A percentile compares a stretch with the other conserved stretches of the same genome.
Evolutionary conservation across 257 asterid species (phyloP).

Genomic region (Echites panduratus): DNA sequence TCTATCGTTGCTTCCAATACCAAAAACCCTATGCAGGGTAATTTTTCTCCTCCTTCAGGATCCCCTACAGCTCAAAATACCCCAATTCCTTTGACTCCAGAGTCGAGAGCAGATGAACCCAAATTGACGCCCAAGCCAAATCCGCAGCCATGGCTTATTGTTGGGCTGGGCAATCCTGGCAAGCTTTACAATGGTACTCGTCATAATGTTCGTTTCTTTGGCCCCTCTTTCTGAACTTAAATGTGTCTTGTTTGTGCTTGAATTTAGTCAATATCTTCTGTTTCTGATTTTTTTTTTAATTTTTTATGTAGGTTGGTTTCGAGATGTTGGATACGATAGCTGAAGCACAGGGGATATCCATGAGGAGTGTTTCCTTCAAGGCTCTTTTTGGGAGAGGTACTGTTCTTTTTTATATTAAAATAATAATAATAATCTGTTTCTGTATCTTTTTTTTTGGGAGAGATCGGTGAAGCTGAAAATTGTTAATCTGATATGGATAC

Average conservation of each 20-base stretch:
- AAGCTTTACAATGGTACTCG: conserved; percentile 76
- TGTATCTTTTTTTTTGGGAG: not conserved
- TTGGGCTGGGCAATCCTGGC: conserved; percentile 98
- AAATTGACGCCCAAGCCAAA: conserved; percentile 25
- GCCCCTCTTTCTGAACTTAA: not conserved
- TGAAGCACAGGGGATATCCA: conserved; percentile 78
- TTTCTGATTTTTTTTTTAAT: not conserved
- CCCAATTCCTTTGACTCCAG: conserved; percentile 18
- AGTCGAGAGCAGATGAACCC: conserved; percentile 13
- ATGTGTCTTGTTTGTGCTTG: not conserved
- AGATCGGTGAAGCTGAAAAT: not conserved
- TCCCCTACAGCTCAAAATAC: conserved; percentile 18
- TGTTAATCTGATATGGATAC: not conserved
- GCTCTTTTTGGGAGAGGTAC: conserved; percentile 84
- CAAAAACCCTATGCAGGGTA: conserved; percentile 23
- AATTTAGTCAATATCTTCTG: not conserved
- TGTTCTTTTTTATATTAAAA: not conserved
- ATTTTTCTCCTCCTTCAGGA: conserved; percentile 22
- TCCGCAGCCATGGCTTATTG: conserved; percentile 83
- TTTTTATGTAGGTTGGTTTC: conserved; percentile 91
- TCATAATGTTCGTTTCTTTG: conserved; percentile 52
- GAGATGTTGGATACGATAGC: conserved; percentile 85
- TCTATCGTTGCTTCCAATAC: conserved; percentile 6
- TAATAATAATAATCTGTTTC: too few species aligned
- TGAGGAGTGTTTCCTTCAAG: conserved; percentile 66